phyloP scores from a whole-genome alignment of 2,329 filamentous ascomycete genomes.

The Aspergillus sergii region DNA sequence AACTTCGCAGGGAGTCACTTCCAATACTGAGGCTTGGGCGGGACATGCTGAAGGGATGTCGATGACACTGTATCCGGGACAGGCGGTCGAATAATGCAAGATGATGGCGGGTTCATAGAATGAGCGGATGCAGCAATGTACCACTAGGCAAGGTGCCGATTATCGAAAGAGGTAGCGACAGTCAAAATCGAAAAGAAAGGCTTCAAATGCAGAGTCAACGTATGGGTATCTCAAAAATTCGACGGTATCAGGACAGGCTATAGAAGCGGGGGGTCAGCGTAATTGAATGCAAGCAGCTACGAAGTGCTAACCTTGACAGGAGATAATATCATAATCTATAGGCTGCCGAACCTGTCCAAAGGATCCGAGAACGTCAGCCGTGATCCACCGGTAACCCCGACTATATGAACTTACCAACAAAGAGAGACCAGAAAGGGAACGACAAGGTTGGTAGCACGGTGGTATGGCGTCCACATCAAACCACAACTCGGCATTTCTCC shows the following conservation, averaged over 20 bases:
- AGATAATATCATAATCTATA: conserved; percentile 5
- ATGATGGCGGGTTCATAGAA: not conserved
- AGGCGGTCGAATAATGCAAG: not conserved
- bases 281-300: not conserved
- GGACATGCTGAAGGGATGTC: conserved; percentile 14
- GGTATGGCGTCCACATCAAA: not conserved
- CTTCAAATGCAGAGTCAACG: not conserved
- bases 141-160: not conserved
- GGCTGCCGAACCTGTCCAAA: not conserved
- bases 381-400: not conserved
- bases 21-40: conserved; percentile 12
- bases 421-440: not conserved
- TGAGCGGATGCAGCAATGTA: not conserved
- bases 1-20: conserved; percentile 14
- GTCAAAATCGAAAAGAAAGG: not conserved
- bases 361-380: not conserved
- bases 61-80: not conserved
- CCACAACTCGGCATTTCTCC: not conserved
- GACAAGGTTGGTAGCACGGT: not conserved
- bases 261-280: not conserved
- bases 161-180: not conserved
- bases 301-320: conserved; percentile 6
- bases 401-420: not conserved
- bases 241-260: not conserved
- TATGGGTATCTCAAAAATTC: conserved; percentile 1